These are phyloP conservation scores for Clarireedia homoeocarpa DNA, from an alignment of 2,329 filamentous ascomycete species.

Conservation along the genomic window DNA sequence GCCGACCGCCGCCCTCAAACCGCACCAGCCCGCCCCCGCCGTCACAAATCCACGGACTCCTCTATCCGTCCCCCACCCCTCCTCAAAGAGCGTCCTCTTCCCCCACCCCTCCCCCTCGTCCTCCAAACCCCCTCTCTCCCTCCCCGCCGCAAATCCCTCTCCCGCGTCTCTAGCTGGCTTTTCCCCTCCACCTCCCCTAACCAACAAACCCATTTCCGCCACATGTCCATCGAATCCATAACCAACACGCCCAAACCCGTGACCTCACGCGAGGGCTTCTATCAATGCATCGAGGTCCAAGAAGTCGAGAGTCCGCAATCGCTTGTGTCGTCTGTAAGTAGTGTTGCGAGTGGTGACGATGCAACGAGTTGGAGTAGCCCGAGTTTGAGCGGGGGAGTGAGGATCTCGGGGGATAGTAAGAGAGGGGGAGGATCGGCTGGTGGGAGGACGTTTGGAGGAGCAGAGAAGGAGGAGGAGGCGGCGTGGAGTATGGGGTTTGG, in stretches of 20 bases:
- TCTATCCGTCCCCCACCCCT: constrained; percentile 2
- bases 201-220: constrained; percentile 29
- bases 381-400: neutral
- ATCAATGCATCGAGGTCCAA: constrained; percentile 41
- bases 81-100: constrained; percentile 18
- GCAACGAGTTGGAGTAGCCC: constrained; percentile 8
- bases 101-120: constrained; percentile 50
- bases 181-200: constrained; percentile 33
- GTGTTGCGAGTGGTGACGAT: constrained; percentile 1
- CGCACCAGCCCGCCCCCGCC: constrained; percentile 5
- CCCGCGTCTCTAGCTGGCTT: constrained; percentile 52
- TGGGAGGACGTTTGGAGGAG: constrained; percentile 16
- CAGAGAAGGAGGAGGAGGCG: constrained; percentile 34
- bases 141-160: constrained; percentile 61
- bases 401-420: neutral
- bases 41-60: constrained; percentile 5
- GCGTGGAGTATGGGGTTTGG: constrained; percentile 19
- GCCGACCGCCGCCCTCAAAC: constrained; percentile 23
- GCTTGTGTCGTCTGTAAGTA: neutral
- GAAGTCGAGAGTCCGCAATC: neutral
- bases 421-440: neutral
- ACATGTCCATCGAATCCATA: constrained; percentile 41
- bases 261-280: constrained; percentile 47
- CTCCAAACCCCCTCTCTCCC: constrained; percentile 41
- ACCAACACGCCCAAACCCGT: constrained; percentile 49